Base-by-base conservation (phyloP, 2,329 filamentous ascomycete species). In the Aotearoamyces nothofagi region DNA sequence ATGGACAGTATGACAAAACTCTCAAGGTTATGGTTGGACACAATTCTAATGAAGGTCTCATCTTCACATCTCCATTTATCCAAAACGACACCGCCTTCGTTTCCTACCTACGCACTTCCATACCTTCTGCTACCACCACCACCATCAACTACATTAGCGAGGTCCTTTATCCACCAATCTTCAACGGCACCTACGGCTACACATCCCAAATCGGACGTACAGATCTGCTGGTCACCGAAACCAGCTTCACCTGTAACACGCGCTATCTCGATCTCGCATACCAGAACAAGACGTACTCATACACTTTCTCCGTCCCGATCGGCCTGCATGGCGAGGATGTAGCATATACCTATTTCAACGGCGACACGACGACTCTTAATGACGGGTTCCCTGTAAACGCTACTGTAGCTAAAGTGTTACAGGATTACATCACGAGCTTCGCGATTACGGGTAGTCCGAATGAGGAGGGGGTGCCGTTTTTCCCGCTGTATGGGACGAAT, bases 291-390 rank as follows among this genome's bases (percentile, higher is more conserved):
- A 61, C 61, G 0, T 63, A 61, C 42, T 52, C 53, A 2, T 70
- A 71, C 48, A 45, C 60, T 14, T 72, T 70, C 40, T 51, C 56
- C 13, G 54, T 66, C 1, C 58, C 59, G 0, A 65, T 66, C 0
- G 64, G 54, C 5, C 50, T 65, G 19, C 68, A 73, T 40, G 63
- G 58, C 11, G 45, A 55, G 28, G 68, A 72, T 37, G 38, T 66
- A 4, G 34, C 53, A 0, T 69, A 65, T 38, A 65, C 61, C 1
- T 69, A 61, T 47, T 71, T 57, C 48, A 56, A 60, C 23, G 52
- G 51, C 12, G 41, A 42, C 20, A 45, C 41, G 3, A 32, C 37
- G 2, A 37, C 39, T 4, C n/a, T 27, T 5, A 29, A 38, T 10
- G 34, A 50, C 20, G 40, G 40, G 11, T 8, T 33, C 4, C 24